phyloP scores from a whole-genome alignment of 345 rosid genomes.

The Populus ilicifolia region DNA sequence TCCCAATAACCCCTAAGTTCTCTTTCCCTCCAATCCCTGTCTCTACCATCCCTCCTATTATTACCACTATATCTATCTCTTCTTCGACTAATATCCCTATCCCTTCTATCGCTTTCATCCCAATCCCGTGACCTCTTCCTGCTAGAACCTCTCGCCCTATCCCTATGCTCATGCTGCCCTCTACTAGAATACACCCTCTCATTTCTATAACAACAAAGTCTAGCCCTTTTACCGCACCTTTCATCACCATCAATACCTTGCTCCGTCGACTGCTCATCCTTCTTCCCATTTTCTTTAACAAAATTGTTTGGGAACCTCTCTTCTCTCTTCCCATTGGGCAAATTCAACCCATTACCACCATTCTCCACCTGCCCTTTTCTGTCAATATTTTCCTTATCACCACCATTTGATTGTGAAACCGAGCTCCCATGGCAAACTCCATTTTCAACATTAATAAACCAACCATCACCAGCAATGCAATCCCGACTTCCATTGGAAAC shows the following conservation, averaged over 20 bases:
- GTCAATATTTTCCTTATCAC: conserved; percentile 9
- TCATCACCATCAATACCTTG: conserved; percentile 39
- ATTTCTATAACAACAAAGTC: conserved; percentile 32
- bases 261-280: conserved; percentile 23
- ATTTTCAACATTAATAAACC: conserved; percentile 14
- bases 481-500: conserved; percentile 22
- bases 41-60: conserved; percentile 53
- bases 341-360: conserved; percentile 11
- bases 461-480: conserved; percentile 21
- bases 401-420: conserved; percentile 22
- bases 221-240: conserved; percentile 47
- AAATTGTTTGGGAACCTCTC: conserved; percentile 3
- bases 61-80: conserved; percentile 43
- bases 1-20: conserved; percentile 91
- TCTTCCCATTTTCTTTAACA: conserved; percentile 32
- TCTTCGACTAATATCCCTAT: conserved; percentile 54
- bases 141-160: conserved; percentile 45
- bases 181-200: conserved; percentile 36
- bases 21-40: conserved; percentile 58
- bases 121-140: conserved; percentile 62
- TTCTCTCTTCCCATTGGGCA: conserved; percentile 12
- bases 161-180: conserved; percentile 42
- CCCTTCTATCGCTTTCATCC: conserved; percentile 54
- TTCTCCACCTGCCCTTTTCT: conserved; percentile 19
- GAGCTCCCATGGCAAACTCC: conserved; percentile 18